Evolutionary conservation across 305 asterid genomes (phyloP).

Genomic region (Stenogyne calaminthoides): DNA sequence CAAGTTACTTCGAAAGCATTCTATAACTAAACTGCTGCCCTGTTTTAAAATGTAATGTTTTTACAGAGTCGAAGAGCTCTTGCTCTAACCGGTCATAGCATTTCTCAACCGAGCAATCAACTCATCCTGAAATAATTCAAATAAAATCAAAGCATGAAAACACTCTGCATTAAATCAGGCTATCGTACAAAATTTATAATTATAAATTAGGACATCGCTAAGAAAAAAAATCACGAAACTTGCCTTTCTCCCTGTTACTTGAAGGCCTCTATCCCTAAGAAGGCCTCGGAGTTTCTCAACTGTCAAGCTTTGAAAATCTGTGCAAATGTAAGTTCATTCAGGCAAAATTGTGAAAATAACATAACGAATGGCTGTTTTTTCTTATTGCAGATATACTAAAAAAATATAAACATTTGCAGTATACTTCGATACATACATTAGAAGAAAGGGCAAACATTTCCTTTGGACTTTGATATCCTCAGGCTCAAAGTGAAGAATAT

Average conservation of each 20-base stretch:
- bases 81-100: slow-evolving; percentile 22
- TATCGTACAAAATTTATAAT: no score
- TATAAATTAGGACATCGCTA: no score
- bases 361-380: not conserved
- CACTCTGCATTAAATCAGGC: not conserved
- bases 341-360: not conserved
- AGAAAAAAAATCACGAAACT: slow-evolving; percentile 23
- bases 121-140: slow-evolving; percentile 46
- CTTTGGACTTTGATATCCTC: not conserved
- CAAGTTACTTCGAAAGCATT: slow-evolving; percentile 11
- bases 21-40: slow-evolving; percentile 3
- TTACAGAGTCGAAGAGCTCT: slow-evolving; percentile 16
- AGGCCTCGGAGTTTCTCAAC: slow-evolving; percentile 72
- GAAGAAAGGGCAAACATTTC: not conserved
- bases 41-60: not conserved
- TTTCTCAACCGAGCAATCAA: slow-evolving; percentile 42
- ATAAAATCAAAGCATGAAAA: not conserved
- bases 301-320: slow-evolving; percentile 63
- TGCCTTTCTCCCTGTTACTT: slow-evolving; percentile 72
- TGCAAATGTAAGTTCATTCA: slow-evolving; percentile 12
- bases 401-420: not conserved
- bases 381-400: slow-evolving; percentile 9
- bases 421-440: not conserved
- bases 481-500: not conserved
- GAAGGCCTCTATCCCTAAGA: slow-evolving; percentile 75